Percentiles rank a stretch among this genome's conserved stretches.
phyloP scores from a whole-genome alignment of 176 grass and related monocot species.

The Oropetium thomaeum region DNA sequence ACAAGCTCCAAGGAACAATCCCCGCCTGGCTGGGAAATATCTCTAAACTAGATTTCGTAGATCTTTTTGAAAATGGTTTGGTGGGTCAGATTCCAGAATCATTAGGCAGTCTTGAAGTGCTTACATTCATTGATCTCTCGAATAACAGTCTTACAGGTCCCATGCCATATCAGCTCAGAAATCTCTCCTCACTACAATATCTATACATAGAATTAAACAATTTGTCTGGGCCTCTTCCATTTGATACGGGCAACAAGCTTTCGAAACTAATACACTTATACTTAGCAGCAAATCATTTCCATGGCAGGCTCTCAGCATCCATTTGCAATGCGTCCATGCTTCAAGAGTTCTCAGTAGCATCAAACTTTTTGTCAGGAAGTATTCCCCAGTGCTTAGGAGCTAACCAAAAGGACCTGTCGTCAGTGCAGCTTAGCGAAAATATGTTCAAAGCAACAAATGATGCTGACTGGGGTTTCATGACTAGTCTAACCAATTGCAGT shows the following conservation, averaged over 20 bases:
- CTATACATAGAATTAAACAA: neutral
- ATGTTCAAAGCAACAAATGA: neutral
- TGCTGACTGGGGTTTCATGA: neutral
- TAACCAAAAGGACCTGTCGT: neutral
- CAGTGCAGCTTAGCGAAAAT: neutral
- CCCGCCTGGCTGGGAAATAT: slow-evolving; percentile 7
- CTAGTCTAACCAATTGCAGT: neutral
- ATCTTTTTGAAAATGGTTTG: neutral
- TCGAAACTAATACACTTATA: neutral
- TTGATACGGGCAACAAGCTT: neutral
- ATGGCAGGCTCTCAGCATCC: neutral
- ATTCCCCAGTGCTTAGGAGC: neutral
- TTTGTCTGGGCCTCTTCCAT: neutral
- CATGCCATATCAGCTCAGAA: neutral
- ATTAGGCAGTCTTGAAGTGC: neutral
- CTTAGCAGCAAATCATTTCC: neutral
- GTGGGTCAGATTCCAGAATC: neutral
- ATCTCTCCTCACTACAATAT: neutral
- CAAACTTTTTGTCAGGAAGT: neutral
- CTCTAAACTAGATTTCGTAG: fast-evolving
- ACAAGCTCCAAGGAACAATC: neutral
- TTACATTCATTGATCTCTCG: neutral
- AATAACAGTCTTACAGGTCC: neutral
- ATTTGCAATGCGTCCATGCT: neutral
- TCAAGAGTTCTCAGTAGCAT: fast-evolving